Evolutionary conservation across 768 basidiomycete genomes (phyloP).

Genomic region (Tulasnella sp.): DNA sequence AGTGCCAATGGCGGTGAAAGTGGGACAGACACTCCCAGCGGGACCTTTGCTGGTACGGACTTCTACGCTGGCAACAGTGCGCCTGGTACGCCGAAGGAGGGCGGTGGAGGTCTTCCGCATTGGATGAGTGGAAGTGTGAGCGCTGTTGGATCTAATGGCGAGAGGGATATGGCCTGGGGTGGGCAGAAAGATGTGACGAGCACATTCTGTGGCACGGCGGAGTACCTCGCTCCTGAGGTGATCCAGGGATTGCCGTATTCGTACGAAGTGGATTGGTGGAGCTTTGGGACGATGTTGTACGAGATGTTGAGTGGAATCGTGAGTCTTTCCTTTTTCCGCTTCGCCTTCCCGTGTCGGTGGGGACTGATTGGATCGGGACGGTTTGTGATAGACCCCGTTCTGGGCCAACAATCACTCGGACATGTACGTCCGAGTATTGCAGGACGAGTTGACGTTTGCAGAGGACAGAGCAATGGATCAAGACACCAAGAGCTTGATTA

Average conservation of each 20-base stretch:
- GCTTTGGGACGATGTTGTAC: conserved; percentile 92
- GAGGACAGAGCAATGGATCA: conserved; percentile 88
- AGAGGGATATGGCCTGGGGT: conserved; percentile 48
- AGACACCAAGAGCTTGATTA: conserved; percentile 89
- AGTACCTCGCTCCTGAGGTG: conserved; percentile 94
- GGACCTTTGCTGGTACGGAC: neutral
- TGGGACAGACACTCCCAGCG: neutral
- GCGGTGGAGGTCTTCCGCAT: neutral
- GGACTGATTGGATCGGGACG: conserved; percentile 12
- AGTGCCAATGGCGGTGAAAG: neutral
- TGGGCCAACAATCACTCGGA: conserved; percentile 89
- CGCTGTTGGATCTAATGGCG: conserved; percentile 32
- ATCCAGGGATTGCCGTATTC: conserved; percentile 83
- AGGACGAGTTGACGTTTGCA: conserved; percentile 82
- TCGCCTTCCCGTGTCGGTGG: conserved; percentile 11
- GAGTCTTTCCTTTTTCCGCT: conserved; percentile 30
- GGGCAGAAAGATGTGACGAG: conserved; percentile 51
- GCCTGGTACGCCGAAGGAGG: neutral
- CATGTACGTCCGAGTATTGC: conserved; percentile 88
- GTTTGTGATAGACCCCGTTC: conserved; percentile 61
- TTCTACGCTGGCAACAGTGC: conserved; percentile 2
- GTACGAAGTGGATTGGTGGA: conserved; percentile 98
- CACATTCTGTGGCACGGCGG: conserved; percentile 93
- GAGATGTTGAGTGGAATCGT: conserved; percentile 96
- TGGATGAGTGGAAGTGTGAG: conserved; percentile 24